Percentiles rank a stretch among this genome's conserved stretches.
Conservation (phyloP, 306 rosid species). For the Lathyrus sativus region DNA sequence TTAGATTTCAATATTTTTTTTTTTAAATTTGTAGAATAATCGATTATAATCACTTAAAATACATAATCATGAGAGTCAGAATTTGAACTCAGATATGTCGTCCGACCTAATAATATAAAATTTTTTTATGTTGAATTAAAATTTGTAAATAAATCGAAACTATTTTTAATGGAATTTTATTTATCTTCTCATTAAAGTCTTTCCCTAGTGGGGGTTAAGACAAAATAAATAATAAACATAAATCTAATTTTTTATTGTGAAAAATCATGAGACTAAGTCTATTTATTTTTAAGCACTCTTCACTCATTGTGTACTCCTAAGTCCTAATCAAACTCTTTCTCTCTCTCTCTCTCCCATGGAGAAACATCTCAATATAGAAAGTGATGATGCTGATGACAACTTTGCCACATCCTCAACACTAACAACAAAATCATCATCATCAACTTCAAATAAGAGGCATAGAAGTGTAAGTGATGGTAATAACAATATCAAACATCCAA, state of each 20-base stretch:
- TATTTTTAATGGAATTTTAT: no score
- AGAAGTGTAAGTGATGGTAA: not conserved
- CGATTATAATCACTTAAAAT: no score
- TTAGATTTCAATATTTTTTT: no score
- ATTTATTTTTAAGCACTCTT: slow-evolving; percentile 40
- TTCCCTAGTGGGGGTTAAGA: no score
- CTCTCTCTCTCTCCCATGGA: slow-evolving; percentile 32
- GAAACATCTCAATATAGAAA: slow-evolving; percentile 58
- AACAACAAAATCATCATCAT: not conserved
- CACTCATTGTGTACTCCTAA: slow-evolving; percentile 44
- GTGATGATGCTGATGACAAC: slow-evolving; percentile 46
- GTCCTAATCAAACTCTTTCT: slow-evolving; percentile 28
- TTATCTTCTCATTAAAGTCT: no score
- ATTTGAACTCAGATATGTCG: no score
- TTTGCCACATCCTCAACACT: slow-evolving; percentile 35
- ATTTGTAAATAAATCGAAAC: no score
- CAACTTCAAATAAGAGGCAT: not conserved
- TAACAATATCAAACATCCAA: slow-evolving; percentile 43
- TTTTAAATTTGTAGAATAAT: no score
- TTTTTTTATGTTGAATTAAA: no score
- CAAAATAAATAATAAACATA: not conserved
- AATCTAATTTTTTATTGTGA: slow-evolving; percentile 10
- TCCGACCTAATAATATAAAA: no score
- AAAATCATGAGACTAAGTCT: slow-evolving; percentile 41
- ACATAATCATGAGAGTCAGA: no score